Base-by-base conservation (phyloP, 2,329 filamentous ascomycete genomes). In the Zymoseptoria passerinii region DNA sequence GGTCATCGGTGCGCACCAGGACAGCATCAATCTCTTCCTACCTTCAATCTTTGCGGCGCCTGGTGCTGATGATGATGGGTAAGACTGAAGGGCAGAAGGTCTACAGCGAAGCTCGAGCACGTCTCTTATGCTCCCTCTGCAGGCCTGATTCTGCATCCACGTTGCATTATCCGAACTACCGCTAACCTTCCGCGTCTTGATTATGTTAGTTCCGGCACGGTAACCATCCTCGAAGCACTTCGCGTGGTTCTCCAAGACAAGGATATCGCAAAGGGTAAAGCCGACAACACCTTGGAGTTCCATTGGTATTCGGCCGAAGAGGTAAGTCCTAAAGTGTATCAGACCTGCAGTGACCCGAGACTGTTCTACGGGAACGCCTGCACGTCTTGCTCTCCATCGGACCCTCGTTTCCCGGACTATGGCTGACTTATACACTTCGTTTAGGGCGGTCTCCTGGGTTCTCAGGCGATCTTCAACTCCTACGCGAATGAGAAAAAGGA, bases 291-390 rank as follows among this genome's bases (percentile, higher is more conserved):
- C 0, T 80, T 99, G 66, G 92, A 97, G 77, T 97, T 97, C 74
- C 92, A 96, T 76, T 96, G 90, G 90, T 95, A 95, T 77, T 89
- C 86, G 51, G 91, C 90, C 10, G 91, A 95, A 72, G 90, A 95
- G 74, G 90, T 87, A 54, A 90, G 91, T 40, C 79, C 95, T 50
- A 91, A 91, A 61, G 92, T 87, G 68, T 90, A 95, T 73, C 91
- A 88, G 57, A 88, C 96, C 72, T 96, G 96, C 78, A 80, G 5
- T 40, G 9, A 5, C 35, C 16, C 10, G 35, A 13, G 35, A 44
- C 35, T 44, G 13, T 44, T 23, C 23, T 4, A 23, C 23, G 23
- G 2, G 23, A 23, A 23, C 4, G 23, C 23, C 4, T 3, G 23
- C 23, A 23, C 2, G 4, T 23, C 23, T 23, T 23, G 23, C 23